Evolutionary conservation across 2,329 filamentous ascomycete species (phyloP), one percentile per base, ranked within the genome.

Genomic region (Cercospora canescens): DNA sequence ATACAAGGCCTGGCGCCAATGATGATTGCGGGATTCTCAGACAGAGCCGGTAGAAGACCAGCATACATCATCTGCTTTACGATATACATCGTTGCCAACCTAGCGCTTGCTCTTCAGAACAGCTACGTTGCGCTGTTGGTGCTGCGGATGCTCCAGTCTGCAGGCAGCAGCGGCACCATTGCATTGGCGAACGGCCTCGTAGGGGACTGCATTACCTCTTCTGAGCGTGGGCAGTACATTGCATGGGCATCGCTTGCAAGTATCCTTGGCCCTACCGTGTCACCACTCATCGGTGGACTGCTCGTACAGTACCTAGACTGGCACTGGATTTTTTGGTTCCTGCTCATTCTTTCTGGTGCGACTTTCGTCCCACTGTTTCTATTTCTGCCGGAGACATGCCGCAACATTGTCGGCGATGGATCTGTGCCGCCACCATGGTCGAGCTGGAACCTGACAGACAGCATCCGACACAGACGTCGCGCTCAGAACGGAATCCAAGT

Each of bases 221-320:
- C 86, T 0, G 90, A 94, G 76, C 82, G 92, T 71, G 92, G 91
- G 2, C 86, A 84, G 63, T 94, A 91, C 73, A 89, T 94, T 80
- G 90, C 87, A 59, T 85, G 88, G 66, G 86, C 88, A n/a, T 85
- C 84, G 34, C 83, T 82, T 4, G 88, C 85, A 16, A 80, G 85
- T 62, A 86, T 88, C 41, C 59, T 83, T 12, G 81, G 79, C 0
- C 81, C 81, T 1, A 75, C 81, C 3, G 73, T 91, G 6, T 81
- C 86, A 0, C 88, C 89, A 0, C 83, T 90, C 1, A 79, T 91
- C 3, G 89, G 90, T 14, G 90, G 89, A 1, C 69, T 91, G 1
- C 76, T 92, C 18, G 83, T 84, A 18, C 81, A 90, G 69, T 89
- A 85, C 67, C 81, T 90, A 0, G 88, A 87, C 8, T 92, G 89